A percentile compares a stretch with the other conserved stretches of the same genome.
phyloP scores from a whole-genome alignment of 169 alveolate species.

The Plasmodium gaboni region DNA sequence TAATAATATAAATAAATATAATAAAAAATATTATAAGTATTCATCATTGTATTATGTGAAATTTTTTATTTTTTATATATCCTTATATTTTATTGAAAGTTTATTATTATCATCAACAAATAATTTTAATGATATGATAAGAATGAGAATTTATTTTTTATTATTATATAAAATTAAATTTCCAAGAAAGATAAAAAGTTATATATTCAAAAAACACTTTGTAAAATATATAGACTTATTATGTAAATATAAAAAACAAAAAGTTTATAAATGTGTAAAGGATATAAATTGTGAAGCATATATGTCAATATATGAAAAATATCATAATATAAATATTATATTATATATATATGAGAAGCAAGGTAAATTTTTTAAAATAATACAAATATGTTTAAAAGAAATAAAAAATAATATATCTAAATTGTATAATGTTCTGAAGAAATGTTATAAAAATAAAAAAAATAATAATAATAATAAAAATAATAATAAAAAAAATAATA shows the following conservation, averaged over 20 bases:
- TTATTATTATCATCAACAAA: not conserved
- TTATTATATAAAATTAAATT: slow-evolving; percentile 13
- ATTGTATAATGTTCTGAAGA: not conserved
- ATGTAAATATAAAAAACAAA: slow-evolving; percentile 15
- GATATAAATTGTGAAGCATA: not conserved
- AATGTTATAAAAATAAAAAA: slow-evolving; percentile 1
- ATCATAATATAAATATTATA: slow-evolving; percentile 18
- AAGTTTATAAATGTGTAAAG: slow-evolving; percentile 42
- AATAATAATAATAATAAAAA: no score
- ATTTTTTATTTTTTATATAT: not conserved
- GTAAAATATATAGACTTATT: slow-evolving; percentile 5
- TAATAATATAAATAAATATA: no score
- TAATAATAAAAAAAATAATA: no score
- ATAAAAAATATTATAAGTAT: not conserved
- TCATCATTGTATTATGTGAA: not conserved
- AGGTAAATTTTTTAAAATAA: slow-evolving; percentile 22
- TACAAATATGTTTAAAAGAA: slow-evolving; percentile 18
- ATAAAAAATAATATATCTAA: slow-evolving; percentile 31
- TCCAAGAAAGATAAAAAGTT: slow-evolving; percentile 22
- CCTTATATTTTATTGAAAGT: no score
- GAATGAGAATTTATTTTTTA: slow-evolving; percentile 13
- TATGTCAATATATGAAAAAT: slow-evolving; percentile 1
- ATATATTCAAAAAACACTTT: slow-evolving; percentile 13
- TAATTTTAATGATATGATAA: slow-evolving; percentile 13
- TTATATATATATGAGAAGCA: slow-evolving; percentile 23